Base-by-base conservation (phyloP, 2,329 filamentous ascomycete species). In the Alternaria atra region DNA sequence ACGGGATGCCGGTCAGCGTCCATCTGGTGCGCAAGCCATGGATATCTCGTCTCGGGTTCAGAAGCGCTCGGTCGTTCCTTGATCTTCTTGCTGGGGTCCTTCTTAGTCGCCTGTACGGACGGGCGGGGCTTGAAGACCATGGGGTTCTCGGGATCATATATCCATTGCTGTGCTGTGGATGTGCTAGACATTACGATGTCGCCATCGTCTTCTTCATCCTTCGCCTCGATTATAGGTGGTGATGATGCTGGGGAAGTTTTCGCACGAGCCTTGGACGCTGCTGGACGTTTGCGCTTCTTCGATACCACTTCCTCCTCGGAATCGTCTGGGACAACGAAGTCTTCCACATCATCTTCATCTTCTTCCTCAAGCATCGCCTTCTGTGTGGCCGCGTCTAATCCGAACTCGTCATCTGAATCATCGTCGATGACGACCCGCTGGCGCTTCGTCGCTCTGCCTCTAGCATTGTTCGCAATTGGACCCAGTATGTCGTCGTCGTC, bases 281-380 rank as follows among this genome's bases (percentile, higher is more conserved):
- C 83, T 62, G 72, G 87, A n/a, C 90, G 85, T 71, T 85, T 86
- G 58, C 90, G 82, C 80, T 97, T 97, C 74, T 88, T 91, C 0
- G 90, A 83, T 25, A 84, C 78, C 75, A 70, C 82, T 66, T 63
- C 84, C 73, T 89, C 91, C 48, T 97, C 93, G 0, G 92, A 94
- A 42, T 96, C 92, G 71, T 97, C 94, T 0, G 91, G 89, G 5
- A 91, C 93, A 25, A 98, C 84, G 72, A 98, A 98, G 76, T 97
- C 91, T 63, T 90, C 92, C 82, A 96, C 88, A 53, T 95, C 92
- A 20, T 88, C 85, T 55, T 95, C 92, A n/a, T 88, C 85, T 44
- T 88, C 85, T 43, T 88, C 85, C 46, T 86, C 84, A 61, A 77
- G 68, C 75, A 83, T 78, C 37, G 85, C 85, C 44, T 84, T 85